Base-by-base conservation (phyloP, 306 rosid genomes). In the Carpinus fangiana region DNA sequence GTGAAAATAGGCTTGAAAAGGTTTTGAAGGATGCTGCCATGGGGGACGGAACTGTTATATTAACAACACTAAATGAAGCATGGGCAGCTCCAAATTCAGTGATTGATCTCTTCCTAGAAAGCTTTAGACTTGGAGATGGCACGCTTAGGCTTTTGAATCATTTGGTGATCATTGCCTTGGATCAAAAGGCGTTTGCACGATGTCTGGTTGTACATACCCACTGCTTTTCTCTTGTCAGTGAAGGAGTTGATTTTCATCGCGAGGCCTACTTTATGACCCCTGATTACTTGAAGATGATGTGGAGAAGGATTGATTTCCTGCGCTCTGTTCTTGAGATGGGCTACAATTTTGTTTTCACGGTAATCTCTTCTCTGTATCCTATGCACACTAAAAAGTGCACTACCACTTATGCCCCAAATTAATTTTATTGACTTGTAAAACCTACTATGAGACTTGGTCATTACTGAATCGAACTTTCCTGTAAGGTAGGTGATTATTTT, bases 221-320 rank as follows among this genome's bases (percentile, higher is more conserved):
- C 86, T 95, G 99, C 81, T 90, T 86, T 88, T 86, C 82, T 79
- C 94, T 95, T 56, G 83, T 76, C 36, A 91, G 83, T 54, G 93
- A 91, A 85, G 94, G 88, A 77, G 87, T 74, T 23, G 93, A 95
- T 87, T 91, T 90, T 84, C 93, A 66, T 77, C 76, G 59, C 68
- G 99, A 93, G 81, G 98, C 99, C 13, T 86, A 83, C 73, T 91
- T 95, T 76, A 95, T 95, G 99, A 90, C 98, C 66, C 92, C 90
- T 64, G 82, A 79, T 72, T 95, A 95, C 88, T 81, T 95, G 93
- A 86, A 82, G 87, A 93, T 95, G 98, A 95, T 95, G 98, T 93
- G 98, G 99, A 86, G 83, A 79, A 90, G 97, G 87, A 89, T 95
- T 85, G 97, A 93, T 82, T 93, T 95, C 85, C 88, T 95, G n/a